phyloP scores from a whole-genome alignment of 2,329 filamentous ascomycete species.

The Ophiocordyceps camponoti-leonardi region DNA sequence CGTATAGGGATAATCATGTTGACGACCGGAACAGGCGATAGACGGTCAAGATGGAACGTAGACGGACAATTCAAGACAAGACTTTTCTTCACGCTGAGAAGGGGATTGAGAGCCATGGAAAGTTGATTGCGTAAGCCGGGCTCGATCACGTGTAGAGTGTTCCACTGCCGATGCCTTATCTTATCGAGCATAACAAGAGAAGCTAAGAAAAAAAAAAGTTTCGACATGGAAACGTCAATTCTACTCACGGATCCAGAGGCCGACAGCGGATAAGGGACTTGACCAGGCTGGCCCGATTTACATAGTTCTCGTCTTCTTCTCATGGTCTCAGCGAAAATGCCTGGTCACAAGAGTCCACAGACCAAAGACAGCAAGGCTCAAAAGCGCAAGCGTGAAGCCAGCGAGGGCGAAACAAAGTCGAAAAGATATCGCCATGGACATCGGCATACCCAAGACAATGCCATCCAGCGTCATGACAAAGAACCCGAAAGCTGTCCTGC shows the following conservation, averaged over 20 bases:
- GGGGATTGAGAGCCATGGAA: not conserved
- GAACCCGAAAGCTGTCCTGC: not conserved
- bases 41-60: not conserved
- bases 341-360: slow-evolving; percentile 14
- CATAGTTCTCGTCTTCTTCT: not conserved
- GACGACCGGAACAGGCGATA: slow-evolving; percentile 5
- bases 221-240: slow-evolving; percentile 16
- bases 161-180: slow-evolving; percentile 17
- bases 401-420: slow-evolving; percentile 22
- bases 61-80: not conserved
- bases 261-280: not conserved
- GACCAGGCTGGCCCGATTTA: not conserved
- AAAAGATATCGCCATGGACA: slow-evolving; percentile 9
- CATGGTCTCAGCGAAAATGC: slow-evolving; percentile 13
- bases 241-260: slow-evolving; percentile 2
- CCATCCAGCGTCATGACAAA: not conserved
- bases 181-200: slow-evolving; percentile 13
- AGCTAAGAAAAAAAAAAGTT: not conserved
- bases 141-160: slow-evolving; percentile 7
- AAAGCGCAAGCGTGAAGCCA: slow-evolving; percentile 29
- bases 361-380: slow-evolving; percentile 20
- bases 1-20: slow-evolving; percentile 97
- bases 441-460: not conserved
- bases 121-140: slow-evolving; percentile 4
- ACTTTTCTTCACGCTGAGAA: not conserved